Percentiles rank a stretch among this genome's conserved stretches.
Evolutionary conservation across 2,329 filamentous ascomycete genomes (phyloP).

Genomic region (Laburnicola sp.): DNA sequence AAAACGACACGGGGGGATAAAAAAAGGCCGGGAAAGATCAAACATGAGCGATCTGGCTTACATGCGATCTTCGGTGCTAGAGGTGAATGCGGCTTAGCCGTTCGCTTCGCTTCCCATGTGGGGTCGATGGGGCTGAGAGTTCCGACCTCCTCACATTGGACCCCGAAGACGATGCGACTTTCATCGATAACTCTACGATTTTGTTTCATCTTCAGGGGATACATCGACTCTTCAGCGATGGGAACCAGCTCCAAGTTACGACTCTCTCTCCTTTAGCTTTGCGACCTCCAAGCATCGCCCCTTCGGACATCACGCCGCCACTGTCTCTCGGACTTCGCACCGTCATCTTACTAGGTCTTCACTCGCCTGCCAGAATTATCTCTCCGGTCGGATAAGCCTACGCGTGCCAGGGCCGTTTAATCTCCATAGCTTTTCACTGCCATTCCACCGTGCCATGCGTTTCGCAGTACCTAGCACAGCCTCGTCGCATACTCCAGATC

Average conservation of each 20-base stretch:
- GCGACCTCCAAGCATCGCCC: no score
- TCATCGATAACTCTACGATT: not conserved
- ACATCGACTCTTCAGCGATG: no score
- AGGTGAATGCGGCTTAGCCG: not conserved
- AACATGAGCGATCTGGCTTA: constrained; percentile 3
- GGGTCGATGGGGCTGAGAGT: constrained; percentile 5
- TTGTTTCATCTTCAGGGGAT: no score
- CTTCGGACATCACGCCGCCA: constrained; percentile 5
- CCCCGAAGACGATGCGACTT: not conserved
- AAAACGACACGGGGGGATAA: not conserved
- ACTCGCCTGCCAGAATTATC: constrained; percentile 4
- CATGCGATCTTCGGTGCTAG: not conserved
- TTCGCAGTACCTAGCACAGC: constrained; percentile 7
- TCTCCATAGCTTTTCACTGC: constrained; percentile 1
- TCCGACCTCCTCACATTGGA: not conserved
- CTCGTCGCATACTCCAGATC: not conserved
- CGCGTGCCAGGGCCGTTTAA: constrained; percentile 5
- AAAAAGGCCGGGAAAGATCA: not conserved
- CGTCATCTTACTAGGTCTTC: not conserved
- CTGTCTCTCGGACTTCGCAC: constrained; percentile 5
- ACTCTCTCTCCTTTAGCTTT: no score
- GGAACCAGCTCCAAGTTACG: no score
- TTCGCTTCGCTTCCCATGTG: constrained; percentile 2
- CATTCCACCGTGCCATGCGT: not conserved
- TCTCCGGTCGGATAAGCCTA: constrained; percentile 8